These are phyloP conservation scores for Aureobasidium sp. DNA, from an alignment of 2,329 filamentous ascomycete genomes.

Conservation along the genomic window DNA sequence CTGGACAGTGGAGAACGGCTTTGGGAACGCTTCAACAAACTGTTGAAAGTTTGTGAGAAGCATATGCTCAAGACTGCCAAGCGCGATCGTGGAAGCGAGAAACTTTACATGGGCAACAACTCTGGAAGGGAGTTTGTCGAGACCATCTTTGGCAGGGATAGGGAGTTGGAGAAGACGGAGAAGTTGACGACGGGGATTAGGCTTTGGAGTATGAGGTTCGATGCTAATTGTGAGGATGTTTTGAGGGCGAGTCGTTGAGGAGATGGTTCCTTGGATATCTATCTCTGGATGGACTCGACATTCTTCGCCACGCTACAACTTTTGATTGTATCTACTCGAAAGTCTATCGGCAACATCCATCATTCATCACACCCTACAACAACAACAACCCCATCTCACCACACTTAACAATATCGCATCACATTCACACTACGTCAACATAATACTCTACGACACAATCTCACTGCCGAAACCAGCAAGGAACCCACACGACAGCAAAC, in stretches of 20 bases:
- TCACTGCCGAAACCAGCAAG: background rate
- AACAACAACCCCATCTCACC: too few species aligned
- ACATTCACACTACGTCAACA: too few species aligned
- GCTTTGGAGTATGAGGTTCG: conserved; percentile 87
- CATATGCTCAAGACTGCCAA: conserved; percentile 91
- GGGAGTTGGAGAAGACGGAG: conserved; percentile 82
- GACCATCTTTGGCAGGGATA: conserved; percentile 85
- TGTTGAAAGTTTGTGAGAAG: conserved; percentile 84
- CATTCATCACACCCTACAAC: too few species aligned
- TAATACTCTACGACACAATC: background rate
- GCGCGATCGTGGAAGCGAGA: conserved; percentile 54
- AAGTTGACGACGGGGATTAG: conserved; percentile 84
- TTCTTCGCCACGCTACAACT: too few species aligned
- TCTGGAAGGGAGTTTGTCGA: conserved; percentile 93
- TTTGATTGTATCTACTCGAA: too few species aligned
- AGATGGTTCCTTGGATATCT: too few species aligned
- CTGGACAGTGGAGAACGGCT: conserved; percentile 81
- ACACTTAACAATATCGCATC: too few species aligned
- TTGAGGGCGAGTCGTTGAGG: conserved; percentile 33
- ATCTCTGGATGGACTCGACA: too few species aligned
- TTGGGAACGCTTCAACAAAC: conserved; percentile 72
- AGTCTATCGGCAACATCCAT: too few species aligned
- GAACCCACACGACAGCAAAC: too few species aligned
- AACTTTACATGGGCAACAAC: conserved; percentile 75
- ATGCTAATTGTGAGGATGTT: conserved; percentile 91